These are phyloP conservation scores for Chrysoporthe austroafricana DNA, from an alignment of 2,329 filamentous ascomycete species.

Conservation along the genomic window DNA sequence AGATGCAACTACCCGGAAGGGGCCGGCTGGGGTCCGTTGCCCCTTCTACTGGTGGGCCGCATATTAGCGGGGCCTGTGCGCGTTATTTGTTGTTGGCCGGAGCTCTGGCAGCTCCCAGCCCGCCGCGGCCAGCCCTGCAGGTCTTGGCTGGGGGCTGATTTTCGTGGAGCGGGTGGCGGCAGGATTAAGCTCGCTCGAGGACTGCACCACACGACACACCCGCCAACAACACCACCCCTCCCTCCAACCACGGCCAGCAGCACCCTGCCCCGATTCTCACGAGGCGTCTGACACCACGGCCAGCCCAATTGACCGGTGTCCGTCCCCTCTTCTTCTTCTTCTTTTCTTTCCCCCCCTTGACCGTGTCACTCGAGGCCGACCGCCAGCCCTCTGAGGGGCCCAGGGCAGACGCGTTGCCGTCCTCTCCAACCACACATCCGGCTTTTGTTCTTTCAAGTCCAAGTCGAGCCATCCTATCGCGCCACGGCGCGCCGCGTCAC, in stretches of 20 bases:
- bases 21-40: slow-evolving; percentile 22
- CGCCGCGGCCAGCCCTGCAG: slow-evolving; percentile 1
- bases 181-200: neutral
- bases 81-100: slow-evolving; percentile 39
- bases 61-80: slow-evolving; percentile 31
- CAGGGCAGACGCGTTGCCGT: slow-evolving; percentile 26
- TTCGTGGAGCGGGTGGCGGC: slow-evolving; percentile 11
- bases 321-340: slow-evolving; percentile 9
- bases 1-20: neutral
- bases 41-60: slow-evolving; percentile 24
- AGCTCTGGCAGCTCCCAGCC: slow-evolving; percentile 24
- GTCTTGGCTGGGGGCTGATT: slow-evolving; percentile 11
- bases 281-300: slow-evolving; percentile 7
- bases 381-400: slow-evolving; percentile 10
- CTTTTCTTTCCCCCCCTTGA: no score
- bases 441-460: neutral
- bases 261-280: slow-evolving; percentile 4
- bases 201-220: slow-evolving; percentile 19
- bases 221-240: slow-evolving; percentile 5
- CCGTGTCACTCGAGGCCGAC: slow-evolving; percentile 14
- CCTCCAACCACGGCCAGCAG: slow-evolving; percentile 11
- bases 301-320: slow-evolving; percentile 21
- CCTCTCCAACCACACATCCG: neutral
- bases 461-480: neutral
- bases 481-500: neutral